phyloP scores from a whole-genome alignment of 306 rosid genomes.

The Prunus campanulata region DNA sequence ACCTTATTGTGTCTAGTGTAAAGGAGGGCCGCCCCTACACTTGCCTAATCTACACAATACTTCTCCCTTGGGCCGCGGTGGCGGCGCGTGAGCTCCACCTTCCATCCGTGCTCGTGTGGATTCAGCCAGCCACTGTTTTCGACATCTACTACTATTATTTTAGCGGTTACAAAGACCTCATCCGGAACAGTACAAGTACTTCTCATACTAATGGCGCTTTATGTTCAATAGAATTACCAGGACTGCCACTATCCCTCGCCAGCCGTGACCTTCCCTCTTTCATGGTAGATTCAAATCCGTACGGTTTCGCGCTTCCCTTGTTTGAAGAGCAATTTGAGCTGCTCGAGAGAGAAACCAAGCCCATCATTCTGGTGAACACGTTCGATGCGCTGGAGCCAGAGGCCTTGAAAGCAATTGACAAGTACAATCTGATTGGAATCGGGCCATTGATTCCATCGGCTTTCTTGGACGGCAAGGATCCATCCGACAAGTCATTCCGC shows the following conservation, averaged over 20 bases:
- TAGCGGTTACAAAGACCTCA: conserved; percentile 23
- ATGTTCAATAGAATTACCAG: conserved; percentile 14
- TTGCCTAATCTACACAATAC: conserved; percentile 24
- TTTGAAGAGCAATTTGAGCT: conserved; percentile 15
- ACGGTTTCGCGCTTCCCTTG: neutral
- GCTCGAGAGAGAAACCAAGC: conserved; percentile 1
- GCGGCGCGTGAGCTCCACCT: conserved; percentile 21
- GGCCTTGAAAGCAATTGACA: conserved; percentile 19
- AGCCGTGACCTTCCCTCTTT: conserved; percentile 35
- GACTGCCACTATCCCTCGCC: conserved; percentile 20
- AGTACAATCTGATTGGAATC: conserved; percentile 19
- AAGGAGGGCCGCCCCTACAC: conserved; percentile 24
- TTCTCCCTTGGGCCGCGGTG: conserved; percentile 31
- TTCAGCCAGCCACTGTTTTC: conserved; percentile 40
- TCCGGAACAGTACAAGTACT: neutral
- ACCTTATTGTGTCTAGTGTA: conserved; percentile 6
- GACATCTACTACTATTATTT: conserved; percentile 31
- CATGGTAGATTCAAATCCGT: conserved; percentile 2
- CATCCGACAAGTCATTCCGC: neutral
- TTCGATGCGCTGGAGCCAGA: conserved; percentile 28
- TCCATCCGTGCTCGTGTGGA: conserved; percentile 33
- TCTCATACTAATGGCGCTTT: neutral
- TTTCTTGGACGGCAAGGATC: conserved; percentile 15
- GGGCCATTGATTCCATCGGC: conserved; percentile 26
- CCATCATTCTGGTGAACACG: conserved; percentile 30